phyloP scores from a whole-genome alignment of 441 rosid genomes.

The Croton setiger region DNA sequence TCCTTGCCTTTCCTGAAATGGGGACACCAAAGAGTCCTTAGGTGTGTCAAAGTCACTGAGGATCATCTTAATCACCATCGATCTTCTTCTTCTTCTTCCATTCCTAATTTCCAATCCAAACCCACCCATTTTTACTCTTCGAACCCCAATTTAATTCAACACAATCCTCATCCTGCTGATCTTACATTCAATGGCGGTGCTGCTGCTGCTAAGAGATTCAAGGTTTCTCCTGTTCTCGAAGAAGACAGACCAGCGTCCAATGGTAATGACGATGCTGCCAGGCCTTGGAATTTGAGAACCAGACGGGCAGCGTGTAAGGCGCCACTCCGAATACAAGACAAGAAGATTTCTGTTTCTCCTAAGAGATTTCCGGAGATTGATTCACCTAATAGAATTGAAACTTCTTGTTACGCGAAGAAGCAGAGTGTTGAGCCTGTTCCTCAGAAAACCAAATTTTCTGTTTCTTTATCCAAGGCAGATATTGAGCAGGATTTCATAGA shows the following conservation, averaged over 20 bases:
- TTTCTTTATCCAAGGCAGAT: slow-evolving; percentile 44
- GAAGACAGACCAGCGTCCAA: slow-evolving; percentile 15
- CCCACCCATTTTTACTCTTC: slow-evolving; percentile 11
- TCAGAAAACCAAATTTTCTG: slow-evolving; percentile 40
- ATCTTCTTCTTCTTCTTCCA: slow-evolving; percentile 6
- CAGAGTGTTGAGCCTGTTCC: slow-evolving; percentile 22
- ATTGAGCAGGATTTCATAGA: slow-evolving; percentile 56
- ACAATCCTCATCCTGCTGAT: slow-evolving; percentile 6
- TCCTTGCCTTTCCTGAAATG: slow-evolving; percentile 54
- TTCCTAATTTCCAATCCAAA: slow-evolving; percentile 22
- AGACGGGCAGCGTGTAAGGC: slow-evolving; percentile 55
- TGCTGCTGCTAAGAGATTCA: slow-evolving; percentile 17
- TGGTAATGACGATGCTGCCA: slow-evolving; percentile 9
- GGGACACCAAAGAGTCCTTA: slow-evolving; percentile 48
- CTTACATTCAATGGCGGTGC: background rate
- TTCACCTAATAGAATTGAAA: background rate
- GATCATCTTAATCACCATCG: background rate
- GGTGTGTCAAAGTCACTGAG: slow-evolving; percentile 45
- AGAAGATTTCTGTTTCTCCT: slow-evolving; percentile 12
- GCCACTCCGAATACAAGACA: slow-evolving; percentile 25
- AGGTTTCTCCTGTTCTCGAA: slow-evolving; percentile 18
- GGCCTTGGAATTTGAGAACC: slow-evolving; percentile 68
- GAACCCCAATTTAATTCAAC: background rate
- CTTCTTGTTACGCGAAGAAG: background rate
- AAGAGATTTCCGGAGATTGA: slow-evolving; percentile 6